Evolutionary conservation across 805 yeast genomes (phyloP).

Genomic region (Wickerhamomyces tratensis): DNA sequence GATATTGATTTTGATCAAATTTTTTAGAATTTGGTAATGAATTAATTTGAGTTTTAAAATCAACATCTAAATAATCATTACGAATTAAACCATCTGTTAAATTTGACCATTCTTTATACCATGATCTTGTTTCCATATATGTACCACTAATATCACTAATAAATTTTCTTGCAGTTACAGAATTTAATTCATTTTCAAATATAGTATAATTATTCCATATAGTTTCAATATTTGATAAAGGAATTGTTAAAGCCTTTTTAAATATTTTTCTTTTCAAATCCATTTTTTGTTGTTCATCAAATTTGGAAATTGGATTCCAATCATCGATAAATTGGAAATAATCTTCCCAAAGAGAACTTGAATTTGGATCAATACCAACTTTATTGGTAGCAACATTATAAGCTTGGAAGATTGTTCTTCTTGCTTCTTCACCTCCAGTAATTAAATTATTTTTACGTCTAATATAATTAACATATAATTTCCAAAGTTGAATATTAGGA

Average conservation of each 20-base stretch:
- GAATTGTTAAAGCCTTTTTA: constrained; percentile 62
- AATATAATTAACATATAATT: constrained; percentile 68
- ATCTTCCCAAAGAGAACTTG: constrained; percentile 71
- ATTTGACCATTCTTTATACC: constrained; percentile 61
- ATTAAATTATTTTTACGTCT: constrained; percentile 56
- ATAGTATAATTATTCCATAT: constrained; percentile 74
- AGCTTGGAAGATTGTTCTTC: constrained; percentile 67
- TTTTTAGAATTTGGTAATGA: constrained; percentile 18
- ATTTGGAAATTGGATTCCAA: constrained; percentile 70
- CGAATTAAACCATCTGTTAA: constrained; percentile 42
- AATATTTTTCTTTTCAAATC: constrained; percentile 70
- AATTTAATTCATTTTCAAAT: constrained; percentile 74
- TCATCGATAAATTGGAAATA: constrained; percentile 69
- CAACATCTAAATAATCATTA: constrained; percentile 16
- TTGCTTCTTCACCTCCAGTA: constrained; percentile 76
- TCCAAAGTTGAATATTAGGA: constrained; percentile 63
- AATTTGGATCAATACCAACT: constrained; percentile 69
- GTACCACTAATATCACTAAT: constrained; percentile 74
- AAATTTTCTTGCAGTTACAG: constrained; percentile 73
- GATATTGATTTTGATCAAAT: constrained; percentile 27
- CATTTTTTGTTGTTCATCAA: constrained; percentile 78
- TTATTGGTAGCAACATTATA: constrained; percentile 72
- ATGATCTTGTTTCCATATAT: constrained; percentile 80
- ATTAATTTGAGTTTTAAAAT: constrained; percentile 9
- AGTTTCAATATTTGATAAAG: constrained; percentile 63